Base-by-base conservation (phyloP, 352 stramenopile species). In the Pythium brachiatum region DNA sequence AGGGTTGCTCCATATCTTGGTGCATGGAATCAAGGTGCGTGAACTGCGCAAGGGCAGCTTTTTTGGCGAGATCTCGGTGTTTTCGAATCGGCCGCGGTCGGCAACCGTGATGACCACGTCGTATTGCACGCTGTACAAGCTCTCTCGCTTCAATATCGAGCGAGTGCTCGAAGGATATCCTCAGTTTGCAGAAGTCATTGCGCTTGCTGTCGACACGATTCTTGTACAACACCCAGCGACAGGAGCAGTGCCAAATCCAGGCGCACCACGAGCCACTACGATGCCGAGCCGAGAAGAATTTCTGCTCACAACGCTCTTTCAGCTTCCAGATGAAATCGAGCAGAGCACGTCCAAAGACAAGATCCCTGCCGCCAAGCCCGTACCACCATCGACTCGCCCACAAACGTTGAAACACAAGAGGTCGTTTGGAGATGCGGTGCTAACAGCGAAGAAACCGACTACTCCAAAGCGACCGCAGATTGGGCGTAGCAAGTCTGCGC, bases 51-150 rank as follows among this genome's bases (percentile, higher is more conserved):
- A 82, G 27, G 82, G 79, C 9, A 83, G 71, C 23, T 89, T 91
- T 57, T 89, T 91, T 57, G 79, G 82, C 0, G 82, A 91, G 48
- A 69, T 91, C 11, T 89, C 82, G 0, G 78, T 89, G 9, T 91
- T 91, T 46, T 87, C 82, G 0, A 76, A 83, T 50, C 76, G 76
- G 1, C 74, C 73, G 16, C 69, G 82, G 2, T 86, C 82, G 0
- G 82, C 82, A 21, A 78, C 76, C 1, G 79, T 90, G 7, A 58
- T 81, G 9, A 88, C 81, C 0, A 71, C 73, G 0, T 82, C 81
- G 0, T 90, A 87, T 46, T 86, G 73, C 62, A 87, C 81, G n/a
- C 67, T 90, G 9, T 90, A 88, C 62, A 75, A 71, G 6, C 62
- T 90, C 0, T 84, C 78, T 23, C 72, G 79, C 12, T 89, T 89